These are phyloP conservation scores for Pichia terricola DNA, from an alignment of 1,139 yeast species.

Conservation along the genomic window DNA sequence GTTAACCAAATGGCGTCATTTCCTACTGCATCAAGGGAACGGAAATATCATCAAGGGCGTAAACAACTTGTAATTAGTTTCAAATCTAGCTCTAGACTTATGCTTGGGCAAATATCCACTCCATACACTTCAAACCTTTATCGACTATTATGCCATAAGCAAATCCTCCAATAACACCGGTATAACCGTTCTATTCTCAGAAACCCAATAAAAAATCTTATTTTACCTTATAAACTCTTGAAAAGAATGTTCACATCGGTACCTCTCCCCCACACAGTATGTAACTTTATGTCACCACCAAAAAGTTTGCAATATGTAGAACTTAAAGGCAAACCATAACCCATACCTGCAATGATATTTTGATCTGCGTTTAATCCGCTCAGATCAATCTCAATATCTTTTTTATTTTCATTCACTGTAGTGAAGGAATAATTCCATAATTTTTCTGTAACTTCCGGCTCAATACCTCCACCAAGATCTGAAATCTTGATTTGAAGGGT, in stretches of 20 bases:
- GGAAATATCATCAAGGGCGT: too few species aligned
- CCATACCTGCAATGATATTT: conserved; percentile 88
- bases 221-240: conserved; percentile 27
- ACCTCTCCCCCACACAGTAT: conserved; percentile 81
- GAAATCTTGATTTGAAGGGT: conserved; percentile 58
- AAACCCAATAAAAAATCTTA: too few species aligned
- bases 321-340: conserved; percentile 87
- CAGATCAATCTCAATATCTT: not conserved
- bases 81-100: too few species aligned
- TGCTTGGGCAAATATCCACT: too few species aligned
- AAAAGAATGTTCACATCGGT: conserved; percentile 58
- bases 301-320: conserved; percentile 61
- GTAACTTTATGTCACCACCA: conserved; percentile 70
- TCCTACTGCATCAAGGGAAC: too few species aligned
- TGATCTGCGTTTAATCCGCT: conserved; percentile 24
- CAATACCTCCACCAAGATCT: conserved; percentile 86
- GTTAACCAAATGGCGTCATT: too few species aligned
- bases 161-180: too few species aligned
- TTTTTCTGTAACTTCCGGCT: conserved; percentile 50
- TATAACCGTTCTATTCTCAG: too few species aligned
- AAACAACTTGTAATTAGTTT: too few species aligned
- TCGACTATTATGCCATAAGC: too few species aligned
- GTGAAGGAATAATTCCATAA: conserved; percentile 83
- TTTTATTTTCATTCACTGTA: conserved; percentile 28
- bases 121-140: too few species aligned